Base-by-base conservation (phyloP, 805 yeast genomes). In the Kazachstania psychrophila region DNA sequence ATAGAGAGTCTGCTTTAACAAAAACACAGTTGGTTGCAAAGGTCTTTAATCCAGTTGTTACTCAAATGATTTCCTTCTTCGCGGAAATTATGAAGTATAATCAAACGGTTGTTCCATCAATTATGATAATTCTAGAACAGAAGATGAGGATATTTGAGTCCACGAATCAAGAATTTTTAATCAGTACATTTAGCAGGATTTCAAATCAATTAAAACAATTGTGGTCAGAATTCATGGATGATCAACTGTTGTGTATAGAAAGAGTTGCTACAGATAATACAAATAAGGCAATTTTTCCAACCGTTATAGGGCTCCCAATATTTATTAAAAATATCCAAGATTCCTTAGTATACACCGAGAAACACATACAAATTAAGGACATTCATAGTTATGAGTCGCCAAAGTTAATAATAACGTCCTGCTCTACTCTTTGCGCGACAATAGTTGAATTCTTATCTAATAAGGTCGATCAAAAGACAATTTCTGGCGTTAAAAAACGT, bases 151-250 rank as follows among this genome's bases (percentile, higher is more conserved):
- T 47, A 9, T 51, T 66, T 14, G 69, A 69, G 8, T 60, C 72
- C 7, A 64, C 79, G 1, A 72, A 74, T 52, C 87, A 79, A 50
- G 95, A 83, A 44, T 84, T 70, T 46, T 60, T 71, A 15, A 62
- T 72, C 40, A 65, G 69, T 27, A 63, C 69, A 36, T 62, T 79
- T 42, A 65, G 64, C 23, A 73, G 72, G 41, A 45, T 77, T 5
- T 59, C 64, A n/a, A 75, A 74, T 20, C 72, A 71, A 51, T 62
- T 76, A 30, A 60, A 60, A 28, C 58, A 57, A 24, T 62, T 65
- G 13, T 85, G 94, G 94, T 60, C 60, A 14, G 72, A 71, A 42
- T 74, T 72, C 43, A 57, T 79, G 17, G 72, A 70, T 13, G 60
- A 59, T n/a, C 85, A 82, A 52, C 58, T 72, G 5, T 59, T 65